These are phyloP conservation scores for Sicyos baderoa DNA, from an alignment of 306 rosid genomes.

Conservation along the genomic window DNA sequence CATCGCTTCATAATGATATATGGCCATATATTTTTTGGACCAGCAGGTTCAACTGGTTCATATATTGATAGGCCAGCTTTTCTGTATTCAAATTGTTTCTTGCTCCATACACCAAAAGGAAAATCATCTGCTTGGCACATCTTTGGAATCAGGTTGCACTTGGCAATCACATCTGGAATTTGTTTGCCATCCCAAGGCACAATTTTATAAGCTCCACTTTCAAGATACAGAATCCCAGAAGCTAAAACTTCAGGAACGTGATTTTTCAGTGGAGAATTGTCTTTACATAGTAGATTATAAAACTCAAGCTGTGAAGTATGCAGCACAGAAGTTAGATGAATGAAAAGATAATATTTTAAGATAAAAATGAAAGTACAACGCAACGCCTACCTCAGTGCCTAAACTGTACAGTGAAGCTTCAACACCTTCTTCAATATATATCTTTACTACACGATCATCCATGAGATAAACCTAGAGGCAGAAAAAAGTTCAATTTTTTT, in stretches of 20 bases:
- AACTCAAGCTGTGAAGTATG: conserved; percentile 66
- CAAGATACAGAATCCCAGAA: conserved; percentile 66
- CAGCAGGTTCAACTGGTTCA: conserved; percentile 26
- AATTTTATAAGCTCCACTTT: conserved; percentile 50
- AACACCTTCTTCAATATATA: conserved; percentile 80
- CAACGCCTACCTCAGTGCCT: conserved; percentile 73
- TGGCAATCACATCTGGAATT: conserved; percentile 53
- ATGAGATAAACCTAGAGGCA: conserved; percentile 65
- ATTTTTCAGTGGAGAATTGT: conserved; percentile 55
- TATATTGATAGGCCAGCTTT: conserved; percentile 42
- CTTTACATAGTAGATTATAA: conserved; percentile 45
- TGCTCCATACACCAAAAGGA: conserved; percentile 74
- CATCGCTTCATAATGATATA: conserved; percentile 69
- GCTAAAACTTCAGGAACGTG: conserved; percentile 65
- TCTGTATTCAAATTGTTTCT: conserved; percentile 52
- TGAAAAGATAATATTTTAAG: conserved; percentile 21
- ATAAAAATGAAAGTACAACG: conserved; percentile 16
- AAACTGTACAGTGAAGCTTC: conserved; percentile 76
- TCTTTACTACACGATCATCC: conserved; percentile 53
- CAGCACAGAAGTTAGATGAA: conserved; percentile 29
- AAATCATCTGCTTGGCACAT: conserved; percentile 32
- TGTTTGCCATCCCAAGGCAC: conserved; percentile 77
- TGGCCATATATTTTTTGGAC: conserved; percentile 64
- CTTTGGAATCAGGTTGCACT: conserved; percentile 40
- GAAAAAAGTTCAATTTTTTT: conserved; percentile 11